phyloP scores from a whole-genome alignment of 352 stramenopile genomes.

The Globisporangium spinosum region DNA sequence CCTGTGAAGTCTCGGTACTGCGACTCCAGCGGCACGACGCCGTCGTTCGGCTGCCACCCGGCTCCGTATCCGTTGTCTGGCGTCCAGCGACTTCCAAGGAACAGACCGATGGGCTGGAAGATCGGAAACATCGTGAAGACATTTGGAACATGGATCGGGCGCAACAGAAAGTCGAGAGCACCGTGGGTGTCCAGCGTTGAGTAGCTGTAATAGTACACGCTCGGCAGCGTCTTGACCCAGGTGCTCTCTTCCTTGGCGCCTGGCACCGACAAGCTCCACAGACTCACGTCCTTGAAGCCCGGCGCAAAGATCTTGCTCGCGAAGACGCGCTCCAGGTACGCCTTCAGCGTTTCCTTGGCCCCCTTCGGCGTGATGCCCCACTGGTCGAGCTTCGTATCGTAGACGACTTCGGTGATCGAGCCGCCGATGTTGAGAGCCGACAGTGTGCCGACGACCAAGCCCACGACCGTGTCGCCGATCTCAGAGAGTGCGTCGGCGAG shows the following conservation, averaged over 20 bases:
- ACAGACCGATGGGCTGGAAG: constrained; percentile 16
- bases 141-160: constrained; percentile 26
- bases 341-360: constrained; percentile 22
- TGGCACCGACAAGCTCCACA: constrained; percentile 26
- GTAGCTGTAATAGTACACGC: constrained; percentile 37
- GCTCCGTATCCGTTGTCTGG: constrained; percentile 22
- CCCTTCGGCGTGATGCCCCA: constrained; percentile 39
- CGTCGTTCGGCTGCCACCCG: constrained; percentile 35
- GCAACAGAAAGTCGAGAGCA: constrained; percentile 16
- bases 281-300: constrained; percentile 27
- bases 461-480: constrained; percentile 39
- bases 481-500: constrained; percentile 41
- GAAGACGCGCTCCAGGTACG: constrained; percentile 43
- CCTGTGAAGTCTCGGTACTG: constrained; percentile 18
- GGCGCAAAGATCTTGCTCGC: constrained; percentile 28
- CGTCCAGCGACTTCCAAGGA: constrained; percentile 29
- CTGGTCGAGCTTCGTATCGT: constrained; percentile 57
- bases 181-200: constrained; percentile 26
- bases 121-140: constrained; percentile 23
- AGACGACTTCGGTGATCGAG: constrained; percentile 28
- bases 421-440: constrained; percentile 29
- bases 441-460: constrained; percentile 24
- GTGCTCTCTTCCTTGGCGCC: constrained; percentile 31
- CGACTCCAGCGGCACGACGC: constrained; percentile 22
- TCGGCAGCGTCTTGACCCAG: constrained; percentile 33